Evolutionary conservation across 2,329 filamentous ascomycete genomes (phyloP).

Genomic region (Phyllosticta ampelicida): DNA sequence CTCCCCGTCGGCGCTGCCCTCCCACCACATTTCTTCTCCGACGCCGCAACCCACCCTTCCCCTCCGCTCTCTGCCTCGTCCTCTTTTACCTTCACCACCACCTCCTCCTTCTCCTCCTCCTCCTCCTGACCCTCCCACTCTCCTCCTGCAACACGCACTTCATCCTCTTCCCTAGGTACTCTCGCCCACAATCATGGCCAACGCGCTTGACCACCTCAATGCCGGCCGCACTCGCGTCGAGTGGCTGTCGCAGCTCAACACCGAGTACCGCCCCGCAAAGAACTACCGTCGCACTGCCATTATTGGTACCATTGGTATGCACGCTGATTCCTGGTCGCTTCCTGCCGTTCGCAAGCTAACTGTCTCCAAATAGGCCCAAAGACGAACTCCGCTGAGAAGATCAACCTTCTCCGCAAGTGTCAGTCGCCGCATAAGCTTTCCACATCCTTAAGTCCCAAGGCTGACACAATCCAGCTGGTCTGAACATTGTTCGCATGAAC

Average conservation of each 20-base stretch:
- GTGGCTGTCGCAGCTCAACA: slow-evolving; percentile 72
- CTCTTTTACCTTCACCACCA: not conserved
- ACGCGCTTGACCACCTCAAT: slow-evolving; percentile 74
- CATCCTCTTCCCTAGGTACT: slow-evolving; percentile 14
- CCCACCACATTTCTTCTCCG: slow-evolving; percentile 10
- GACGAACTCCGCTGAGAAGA: slow-evolving; percentile 95
- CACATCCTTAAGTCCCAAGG: not conserved
- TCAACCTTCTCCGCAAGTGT: slow-evolving; percentile 79
- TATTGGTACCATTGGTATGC: slow-evolving; percentile 83
- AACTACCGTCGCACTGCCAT: slow-evolving; percentile 96
- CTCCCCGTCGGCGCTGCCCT: slow-evolving; percentile 6
- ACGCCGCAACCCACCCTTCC: slow-evolving; percentile 4
- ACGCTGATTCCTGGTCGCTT: not conserved
- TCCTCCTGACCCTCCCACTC: slow-evolving; percentile 5
- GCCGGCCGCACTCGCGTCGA: slow-evolving; percentile 60
- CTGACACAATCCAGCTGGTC: slow-evolving; percentile 48
- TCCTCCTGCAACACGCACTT: slow-evolving; percentile 1
- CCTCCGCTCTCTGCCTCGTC: not conserved
- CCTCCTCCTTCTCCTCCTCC: not conserved
- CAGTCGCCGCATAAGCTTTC: slow-evolving; percentile 13
- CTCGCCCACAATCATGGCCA: slow-evolving; percentile 43
- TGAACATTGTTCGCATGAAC: slow-evolving; percentile 99
- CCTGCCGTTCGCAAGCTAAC: slow-evolving; percentile 11
- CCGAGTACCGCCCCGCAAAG: slow-evolving; percentile 72
- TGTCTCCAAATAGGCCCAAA: slow-evolving; percentile 56